These are phyloP conservation scores for Artemisia tridentata DNA, from an alignment of 129 eudicot species.

Conservation along the genomic window DNA sequence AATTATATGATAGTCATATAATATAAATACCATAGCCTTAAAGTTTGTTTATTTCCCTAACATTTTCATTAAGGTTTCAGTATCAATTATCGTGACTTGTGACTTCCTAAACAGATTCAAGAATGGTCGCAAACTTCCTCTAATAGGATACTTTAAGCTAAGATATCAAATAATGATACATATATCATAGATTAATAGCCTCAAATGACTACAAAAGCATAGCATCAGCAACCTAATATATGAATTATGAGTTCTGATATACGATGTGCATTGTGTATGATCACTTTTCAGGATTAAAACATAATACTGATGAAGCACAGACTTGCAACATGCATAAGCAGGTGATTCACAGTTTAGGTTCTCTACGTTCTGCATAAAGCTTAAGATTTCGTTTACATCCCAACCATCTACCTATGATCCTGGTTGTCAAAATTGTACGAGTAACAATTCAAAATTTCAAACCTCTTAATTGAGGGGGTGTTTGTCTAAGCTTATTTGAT, in stretches of 20 bases:
- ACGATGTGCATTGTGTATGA: too few relatives aligned
- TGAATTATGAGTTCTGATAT: too few relatives aligned
- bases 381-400: not conserved
- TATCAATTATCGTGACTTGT: not conserved
- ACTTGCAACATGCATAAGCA: not conserved
- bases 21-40: too few relatives aligned
- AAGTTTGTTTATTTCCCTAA: too few relatives aligned
- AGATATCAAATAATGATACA: not conserved
- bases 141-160: not conserved
- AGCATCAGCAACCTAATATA: not conserved
- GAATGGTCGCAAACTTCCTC: not conserved
- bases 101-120: not conserved
- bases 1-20: too few relatives aligned
- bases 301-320: too few relatives aligned
- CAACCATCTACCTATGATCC: too few relatives aligned
- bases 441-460: too few relatives aligned
- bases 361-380: not conserved
- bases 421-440: too few relatives aligned
- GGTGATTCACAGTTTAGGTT: slow-evolving; percentile 2
- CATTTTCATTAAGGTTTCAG: not conserved
- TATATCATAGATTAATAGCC: not conserved
- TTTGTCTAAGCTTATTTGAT: too few relatives aligned
- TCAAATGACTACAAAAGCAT: slow-evolving; percentile 15
- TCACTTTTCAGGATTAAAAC: too few relatives aligned
- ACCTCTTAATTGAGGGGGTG: too few relatives aligned